These are phyloP conservation scores for Saccharomyces uvarum DNA, from an alignment of 1,139 yeast genomes.

Conservation along the genomic window DNA sequence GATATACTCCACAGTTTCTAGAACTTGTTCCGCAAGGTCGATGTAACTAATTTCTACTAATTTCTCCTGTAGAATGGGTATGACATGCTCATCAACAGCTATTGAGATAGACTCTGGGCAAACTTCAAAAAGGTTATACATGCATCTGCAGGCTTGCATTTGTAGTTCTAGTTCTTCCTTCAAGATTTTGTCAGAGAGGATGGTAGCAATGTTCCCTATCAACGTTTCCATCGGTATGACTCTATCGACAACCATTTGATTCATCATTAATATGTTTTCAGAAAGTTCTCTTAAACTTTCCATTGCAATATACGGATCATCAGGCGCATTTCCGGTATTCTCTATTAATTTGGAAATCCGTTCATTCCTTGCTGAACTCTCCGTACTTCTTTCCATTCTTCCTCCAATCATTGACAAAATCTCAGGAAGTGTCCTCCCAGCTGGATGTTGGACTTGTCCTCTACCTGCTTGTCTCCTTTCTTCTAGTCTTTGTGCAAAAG, in stretches of 20 bases:
- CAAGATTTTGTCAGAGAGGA: constrained; percentile 52
- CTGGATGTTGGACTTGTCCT: not conserved
- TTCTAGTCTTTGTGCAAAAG: constrained; percentile 1
- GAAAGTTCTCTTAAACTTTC: constrained; percentile 60
- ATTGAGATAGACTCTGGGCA: constrained; percentile 57
- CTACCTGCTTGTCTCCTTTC: constrained; percentile 6
- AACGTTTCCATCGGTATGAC: constrained; percentile 55
- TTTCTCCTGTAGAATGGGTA: constrained; percentile 59
- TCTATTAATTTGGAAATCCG: constrained; percentile 22
- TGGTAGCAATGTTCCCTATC: constrained; percentile 47
- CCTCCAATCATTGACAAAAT: constrained; percentile 32
- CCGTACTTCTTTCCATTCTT: constrained; percentile 22
- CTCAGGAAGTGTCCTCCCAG: constrained; percentile 20
- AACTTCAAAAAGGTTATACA: constrained; percentile 75
- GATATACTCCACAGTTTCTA: constrained; percentile 66
- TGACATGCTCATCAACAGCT: constrained; percentile 60
- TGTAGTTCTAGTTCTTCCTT: constrained; percentile 71
- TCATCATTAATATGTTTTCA: constrained; percentile 61
- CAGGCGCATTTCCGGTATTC: constrained; percentile 29
- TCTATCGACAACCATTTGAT: constrained; percentile 54
- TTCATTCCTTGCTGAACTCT: constrained; percentile 11
- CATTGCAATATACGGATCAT: constrained; percentile 42
- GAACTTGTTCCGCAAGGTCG: constrained; percentile 87
- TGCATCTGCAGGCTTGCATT: constrained; percentile 75
- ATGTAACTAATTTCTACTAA: constrained; percentile 72